A percentile compares a stretch with the other conserved stretches of the same genome.
Evolutionary conservation across 495 filamentous ascomycete genomes (phyloP).

Genomic region (Bryoglossum gracile): DNA sequence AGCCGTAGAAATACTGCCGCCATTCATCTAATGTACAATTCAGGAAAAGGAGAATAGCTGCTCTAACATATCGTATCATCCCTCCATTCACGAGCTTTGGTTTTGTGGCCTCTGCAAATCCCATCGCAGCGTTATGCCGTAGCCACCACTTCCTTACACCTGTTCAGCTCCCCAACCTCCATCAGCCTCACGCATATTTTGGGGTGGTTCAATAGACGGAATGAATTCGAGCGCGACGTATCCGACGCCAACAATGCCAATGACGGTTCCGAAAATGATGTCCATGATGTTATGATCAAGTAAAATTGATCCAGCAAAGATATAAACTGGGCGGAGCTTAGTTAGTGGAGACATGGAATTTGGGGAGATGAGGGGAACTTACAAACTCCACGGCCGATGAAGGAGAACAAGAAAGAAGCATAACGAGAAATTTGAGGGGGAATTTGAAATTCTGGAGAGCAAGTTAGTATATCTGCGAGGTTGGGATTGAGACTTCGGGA

Average conservation of each 20-base stretch:
- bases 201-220: slow-evolving; percentile 91
- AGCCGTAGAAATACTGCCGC: no score
- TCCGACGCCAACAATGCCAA: slow-evolving; percentile 68
- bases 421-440: slow-evolving; percentile 88
- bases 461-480: background rate
- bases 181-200: slow-evolving; percentile 84
- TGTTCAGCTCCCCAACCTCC: slow-evolving; percentile 83
- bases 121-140: no score
- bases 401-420: slow-evolving; percentile 95
- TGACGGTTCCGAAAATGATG: slow-evolving; percentile 59
- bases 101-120: no score
- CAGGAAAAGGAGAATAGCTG: background rate
- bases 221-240: slow-evolving; percentile 89
- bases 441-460: slow-evolving; percentile 72
- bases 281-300: slow-evolving; percentile 52
- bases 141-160: no score
- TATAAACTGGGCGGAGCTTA: slow-evolving; percentile 63
- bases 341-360: slow-evolving; percentile 16
- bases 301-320: slow-evolving; percentile 85
- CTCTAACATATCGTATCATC: slow-evolving; percentile 3
- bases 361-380: slow-evolving; percentile 34
- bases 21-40: no score
- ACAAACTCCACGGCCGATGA: slow-evolving; percentile 93
- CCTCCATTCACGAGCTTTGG: background rate
- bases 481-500: background rate